Evolutionary conservation across 805 yeast species (phyloP).

Genomic region (Grigorovia transvaalensis): DNA sequence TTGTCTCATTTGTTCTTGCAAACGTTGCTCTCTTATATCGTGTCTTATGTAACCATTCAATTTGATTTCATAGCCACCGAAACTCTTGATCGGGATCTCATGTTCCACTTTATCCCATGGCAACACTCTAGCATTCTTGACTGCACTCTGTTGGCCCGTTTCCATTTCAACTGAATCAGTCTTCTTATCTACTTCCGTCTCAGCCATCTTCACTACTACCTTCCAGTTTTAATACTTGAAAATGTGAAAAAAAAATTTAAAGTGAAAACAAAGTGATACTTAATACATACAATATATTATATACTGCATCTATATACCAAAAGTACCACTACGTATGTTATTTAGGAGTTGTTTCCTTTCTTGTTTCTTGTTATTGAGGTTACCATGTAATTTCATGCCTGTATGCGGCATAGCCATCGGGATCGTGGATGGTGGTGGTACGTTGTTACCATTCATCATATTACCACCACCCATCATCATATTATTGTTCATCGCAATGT

Average conservation of each 20-base stretch:
- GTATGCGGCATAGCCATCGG: constrained; percentile 4
- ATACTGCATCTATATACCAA: constrained; percentile 47
- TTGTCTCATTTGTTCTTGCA: background rate
- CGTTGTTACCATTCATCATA: background rate
- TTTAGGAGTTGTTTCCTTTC: constrained; percentile 52
- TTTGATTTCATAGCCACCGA: constrained; percentile 20
- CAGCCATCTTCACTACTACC: background rate
- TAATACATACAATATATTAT: too few relatives aligned
- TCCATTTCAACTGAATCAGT: background rate
- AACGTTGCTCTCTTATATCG: constrained; percentile 10
- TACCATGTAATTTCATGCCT: constrained; percentile 39
- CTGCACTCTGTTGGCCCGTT: background rate
- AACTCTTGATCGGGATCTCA: constrained; percentile 15
- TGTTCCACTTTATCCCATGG: constrained; percentile 18
- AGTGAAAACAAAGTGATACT: background rate
- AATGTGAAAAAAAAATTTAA: background rate
- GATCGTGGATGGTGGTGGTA: constrained; percentile 4
- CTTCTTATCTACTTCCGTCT: background rate
- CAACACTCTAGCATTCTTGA: background rate
- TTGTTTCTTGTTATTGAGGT: constrained; percentile 26
- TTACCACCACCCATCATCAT: background rate
- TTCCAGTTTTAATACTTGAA: background rate
- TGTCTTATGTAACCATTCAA: constrained; percentile 22
- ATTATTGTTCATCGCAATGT: background rate
- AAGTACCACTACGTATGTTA: constrained; percentile 54